A percentile compares a stretch with the other conserved stretches of the same genome.
These are phyloP conservation scores for Hibiscus trionum DNA, from an alignment of 345 rosid species.

Conservation along the genomic window DNA sequence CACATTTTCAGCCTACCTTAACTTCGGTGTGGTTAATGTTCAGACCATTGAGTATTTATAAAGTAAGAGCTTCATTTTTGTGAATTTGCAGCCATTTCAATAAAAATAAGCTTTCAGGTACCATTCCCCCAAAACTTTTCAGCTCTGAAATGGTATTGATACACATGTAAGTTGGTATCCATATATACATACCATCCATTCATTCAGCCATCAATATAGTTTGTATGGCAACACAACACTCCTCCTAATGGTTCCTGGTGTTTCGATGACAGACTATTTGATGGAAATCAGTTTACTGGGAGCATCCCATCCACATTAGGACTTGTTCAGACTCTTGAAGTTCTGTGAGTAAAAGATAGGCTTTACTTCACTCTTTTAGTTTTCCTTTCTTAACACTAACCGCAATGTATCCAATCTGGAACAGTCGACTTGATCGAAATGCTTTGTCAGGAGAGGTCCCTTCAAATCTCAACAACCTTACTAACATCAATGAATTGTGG, in stretches of 20 bases:
- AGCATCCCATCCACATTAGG: constrained; percentile 62
- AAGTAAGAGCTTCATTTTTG: constrained; percentile 2
- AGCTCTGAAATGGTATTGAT: constrained; percentile 66
- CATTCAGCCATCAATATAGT: not conserved
- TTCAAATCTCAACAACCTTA: constrained; percentile 62
- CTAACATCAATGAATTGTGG: constrained; percentile 64
- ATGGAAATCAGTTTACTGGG: constrained; percentile 67
- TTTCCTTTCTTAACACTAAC: constrained; percentile 4
- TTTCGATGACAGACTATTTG: constrained; percentile 48
- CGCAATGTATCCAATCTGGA: constrained; percentile 14
- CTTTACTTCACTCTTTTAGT: not conserved
- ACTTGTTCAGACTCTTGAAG: constrained; percentile 77
- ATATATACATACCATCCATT: not conserved
- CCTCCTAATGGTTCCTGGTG: constrained; percentile 9
- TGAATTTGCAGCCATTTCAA: constrained; percentile 73
- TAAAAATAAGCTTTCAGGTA: constrained; percentile 83
- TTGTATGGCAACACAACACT: not conserved
- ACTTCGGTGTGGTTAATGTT: not conserved
- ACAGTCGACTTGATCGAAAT: constrained; percentile 97
- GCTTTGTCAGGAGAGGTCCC: constrained; percentile 54
- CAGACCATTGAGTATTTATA: not conserved
- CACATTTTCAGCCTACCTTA: not conserved
- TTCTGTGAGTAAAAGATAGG: constrained; percentile 66
- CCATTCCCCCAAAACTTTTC: constrained; percentile 61
- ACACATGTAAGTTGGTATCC: constrained; percentile 62